Base-by-base conservation (phyloP, 1,284 basidiomycete genomes). In the Ceratobasidium papillatum region DNA sequence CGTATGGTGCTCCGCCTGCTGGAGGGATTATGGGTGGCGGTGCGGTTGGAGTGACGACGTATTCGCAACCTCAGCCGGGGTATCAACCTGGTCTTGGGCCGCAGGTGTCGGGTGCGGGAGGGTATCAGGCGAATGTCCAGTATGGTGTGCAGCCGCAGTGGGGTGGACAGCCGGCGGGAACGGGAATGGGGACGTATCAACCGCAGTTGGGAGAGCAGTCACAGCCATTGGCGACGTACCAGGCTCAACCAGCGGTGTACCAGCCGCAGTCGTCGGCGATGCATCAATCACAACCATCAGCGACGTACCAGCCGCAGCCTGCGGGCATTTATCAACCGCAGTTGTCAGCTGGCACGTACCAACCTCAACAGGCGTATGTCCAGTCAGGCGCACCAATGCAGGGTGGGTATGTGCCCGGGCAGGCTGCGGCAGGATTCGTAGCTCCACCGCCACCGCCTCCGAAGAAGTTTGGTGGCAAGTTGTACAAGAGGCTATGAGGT, bases 401-500 rank as follows among this genome's bases (percentile, higher is more conserved):
- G n/a, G 59, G 27, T 19, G 66, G 66, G 12, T 52, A 56, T 25
- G 52, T 43, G 19, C 43, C 36, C 14, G n/a, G 3, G 9, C 36
- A 3, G 9, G 34, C 25, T 36, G 49, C 32, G 30, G 64, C 36
- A 12, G 5, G 25, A 8, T 66, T 66, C 36, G 19, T 52, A 2
- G 45, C 19, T 5, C 64, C 64, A 17, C 49, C 64, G 3, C 27
- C 49, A 19, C 66, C 66, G 9, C 66, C 66, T 2, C 36, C 49
- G n/a, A 32, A 30, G 38, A 38, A 22, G 34, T 41, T 34, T 45
- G 45, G 30, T 25, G 51, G 38, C 34, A 69, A 69, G 52, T 52
- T 69, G 27, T 69, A 69, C 38, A 69, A 69, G 30, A 56, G 52
- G n/a, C 66, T 69, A 22, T 69, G 34, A 66, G 45, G 27, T 27